Conservation (phyloP, 2,329 filamentous ascomycete species). For the Aspergillus persii region DNA sequence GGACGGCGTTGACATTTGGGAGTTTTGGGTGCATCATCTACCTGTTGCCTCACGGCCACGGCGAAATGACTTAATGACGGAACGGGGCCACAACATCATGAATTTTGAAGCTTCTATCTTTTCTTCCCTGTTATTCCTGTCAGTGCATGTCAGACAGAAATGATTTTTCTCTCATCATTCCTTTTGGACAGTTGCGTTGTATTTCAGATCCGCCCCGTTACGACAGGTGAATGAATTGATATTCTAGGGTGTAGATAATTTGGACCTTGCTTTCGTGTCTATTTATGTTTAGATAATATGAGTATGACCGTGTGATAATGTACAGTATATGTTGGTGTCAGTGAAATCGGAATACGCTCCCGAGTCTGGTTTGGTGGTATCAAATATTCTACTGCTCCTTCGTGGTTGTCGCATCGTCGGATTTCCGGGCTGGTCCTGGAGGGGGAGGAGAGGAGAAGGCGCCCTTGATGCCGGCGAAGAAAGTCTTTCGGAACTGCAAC, state of each 20-base stretch:
- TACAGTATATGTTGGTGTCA: neutral
- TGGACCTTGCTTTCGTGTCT: neutral
- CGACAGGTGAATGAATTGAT: conserved; percentile 16
- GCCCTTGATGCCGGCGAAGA: conserved; percentile 32
- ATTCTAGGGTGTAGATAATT: conserved; percentile 1
- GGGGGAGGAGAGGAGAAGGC: conserved; percentile 35
- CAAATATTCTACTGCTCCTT: conserved; percentile 3
- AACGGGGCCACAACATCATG: conserved; percentile 19
- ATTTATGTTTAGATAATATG: neutral
- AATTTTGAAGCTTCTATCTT: conserved; percentile 8
- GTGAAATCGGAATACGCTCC: neutral
- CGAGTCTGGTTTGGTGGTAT: neutral
- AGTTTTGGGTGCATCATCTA: conserved; percentile 22
- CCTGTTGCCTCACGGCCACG: conserved; percentile 16
- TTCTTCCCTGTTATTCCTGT: conserved; percentile 3
- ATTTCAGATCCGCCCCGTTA: conserved; percentile 10
- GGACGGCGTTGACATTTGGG: conserved; percentile 23
- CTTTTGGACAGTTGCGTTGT: conserved; percentile 11
- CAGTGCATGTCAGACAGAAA: conserved; percentile 13
- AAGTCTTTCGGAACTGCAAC: conserved; percentile 31
- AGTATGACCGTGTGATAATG: neutral
- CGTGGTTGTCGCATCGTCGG: conserved; percentile 13
- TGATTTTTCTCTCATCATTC: conserved; percentile 4
- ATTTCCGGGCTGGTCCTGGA: conserved; percentile 23
- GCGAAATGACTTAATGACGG: conserved; percentile 27